These are phyloP conservation scores for Ambrosiella xylebori DNA, from an alignment of 2,329 filamentous ascomycete genomes.

Conservation along the genomic window DNA sequence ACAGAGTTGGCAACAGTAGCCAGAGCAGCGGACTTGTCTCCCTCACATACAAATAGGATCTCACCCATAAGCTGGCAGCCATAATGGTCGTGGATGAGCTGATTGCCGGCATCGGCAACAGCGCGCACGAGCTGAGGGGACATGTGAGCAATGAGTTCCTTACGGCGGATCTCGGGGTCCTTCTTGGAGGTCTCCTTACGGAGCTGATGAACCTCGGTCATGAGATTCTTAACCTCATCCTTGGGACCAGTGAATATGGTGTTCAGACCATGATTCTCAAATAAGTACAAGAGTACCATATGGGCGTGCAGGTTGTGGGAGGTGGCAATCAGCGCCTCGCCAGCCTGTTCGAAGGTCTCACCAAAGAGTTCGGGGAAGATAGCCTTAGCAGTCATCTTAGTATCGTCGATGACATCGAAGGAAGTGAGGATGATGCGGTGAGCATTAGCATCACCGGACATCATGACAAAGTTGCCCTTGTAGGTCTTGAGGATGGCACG, in stretches of 20 bases:
- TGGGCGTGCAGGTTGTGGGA: constrained; percentile 49
- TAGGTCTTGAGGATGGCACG: constrained; percentile 76
- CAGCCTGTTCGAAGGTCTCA: constrained; percentile 44
- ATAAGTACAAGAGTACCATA: constrained; percentile 61
- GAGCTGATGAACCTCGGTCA: constrained; percentile 63
- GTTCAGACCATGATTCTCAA: constrained; percentile 49
- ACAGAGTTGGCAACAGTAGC: constrained; percentile 50
- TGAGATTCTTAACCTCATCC: constrained; percentile 34
- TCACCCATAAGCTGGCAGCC: constrained; percentile 78
- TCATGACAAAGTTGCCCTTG: constrained; percentile 73
- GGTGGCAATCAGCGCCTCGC: constrained; percentile 45
- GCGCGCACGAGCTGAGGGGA: constrained; percentile 60
- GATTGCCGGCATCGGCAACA: constrained; percentile 48
- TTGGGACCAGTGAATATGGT: constrained; percentile 46
- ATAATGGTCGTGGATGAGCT: constrained; percentile 58
- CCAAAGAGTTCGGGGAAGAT: constrained; percentile 77
- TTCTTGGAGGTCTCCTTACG: constrained; percentile 84
- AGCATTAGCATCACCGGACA: constrained; percentile 65
- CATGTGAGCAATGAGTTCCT: constrained; percentile 58
- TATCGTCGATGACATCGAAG: constrained; percentile 88
- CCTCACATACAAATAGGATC: constrained; percentile 57
- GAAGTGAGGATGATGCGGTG: constrained; percentile 71
- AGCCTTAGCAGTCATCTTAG: constrained; percentile 67
- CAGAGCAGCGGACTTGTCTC: constrained; percentile 61
- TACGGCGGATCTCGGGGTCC: constrained; percentile 55